Conservation (phyloP, 805 yeast genomes). For the Cyberlindnera lachancei region DNA sequence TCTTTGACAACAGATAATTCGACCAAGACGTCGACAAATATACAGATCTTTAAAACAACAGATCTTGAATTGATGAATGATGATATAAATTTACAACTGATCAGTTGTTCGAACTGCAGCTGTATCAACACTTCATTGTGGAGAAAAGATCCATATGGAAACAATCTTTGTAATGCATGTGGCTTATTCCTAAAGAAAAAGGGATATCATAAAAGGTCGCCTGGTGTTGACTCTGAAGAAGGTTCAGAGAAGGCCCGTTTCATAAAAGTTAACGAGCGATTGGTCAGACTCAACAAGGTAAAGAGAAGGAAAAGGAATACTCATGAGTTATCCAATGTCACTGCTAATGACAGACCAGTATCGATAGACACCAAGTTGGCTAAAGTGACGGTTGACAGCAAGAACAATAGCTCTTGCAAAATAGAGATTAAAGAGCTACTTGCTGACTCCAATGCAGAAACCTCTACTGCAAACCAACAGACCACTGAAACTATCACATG, state of each 20-base stretch:
- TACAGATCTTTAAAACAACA: slow-evolving; percentile 4
- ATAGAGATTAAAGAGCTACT: no score
- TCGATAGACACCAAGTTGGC: no score
- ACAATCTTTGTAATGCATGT: slow-evolving; percentile 91
- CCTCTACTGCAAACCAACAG: no score
- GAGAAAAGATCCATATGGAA: slow-evolving; percentile 86
- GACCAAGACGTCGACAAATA: not conserved
- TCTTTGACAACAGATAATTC: slow-evolving; percentile 3
- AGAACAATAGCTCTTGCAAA: no score
- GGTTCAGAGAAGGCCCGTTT: slow-evolving; percentile 14
- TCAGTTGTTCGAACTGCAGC: slow-evolving; percentile 72
- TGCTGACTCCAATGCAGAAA: no score
- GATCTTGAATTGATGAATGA: slow-evolving; percentile 8
- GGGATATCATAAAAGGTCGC: slow-evolving; percentile 13
- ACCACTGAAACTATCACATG: no score
- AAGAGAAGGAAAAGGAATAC: slow-evolving; percentile 17
- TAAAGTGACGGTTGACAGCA: no score
- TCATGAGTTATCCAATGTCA: no score
- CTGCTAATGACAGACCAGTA: no score
- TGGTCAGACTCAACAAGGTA: slow-evolving; percentile 16
- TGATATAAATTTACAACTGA: no score
- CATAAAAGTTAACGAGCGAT: slow-evolving; percentile 14
- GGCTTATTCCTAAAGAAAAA: slow-evolving; percentile 69
- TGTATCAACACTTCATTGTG: slow-evolving; percentile 89
- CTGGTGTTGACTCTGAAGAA: slow-evolving; percentile 4